Evolutionary conservation across 305 asterid species (phyloP).

Genomic region (Ajuga reptans): DNA sequence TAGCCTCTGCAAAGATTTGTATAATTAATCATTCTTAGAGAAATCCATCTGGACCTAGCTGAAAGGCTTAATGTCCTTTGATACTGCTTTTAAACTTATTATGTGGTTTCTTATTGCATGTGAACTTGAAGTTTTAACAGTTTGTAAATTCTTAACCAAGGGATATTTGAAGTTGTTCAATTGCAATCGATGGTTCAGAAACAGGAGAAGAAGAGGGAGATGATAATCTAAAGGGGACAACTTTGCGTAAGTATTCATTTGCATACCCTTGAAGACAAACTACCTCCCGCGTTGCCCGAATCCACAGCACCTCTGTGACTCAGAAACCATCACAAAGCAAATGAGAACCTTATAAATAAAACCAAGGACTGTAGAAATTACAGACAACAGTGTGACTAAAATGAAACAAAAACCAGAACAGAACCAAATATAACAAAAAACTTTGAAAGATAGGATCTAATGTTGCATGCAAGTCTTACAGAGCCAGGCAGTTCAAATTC

Average conservation of each 20-base stretch:
- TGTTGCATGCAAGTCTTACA: neutral
- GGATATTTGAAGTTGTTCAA: neutral
- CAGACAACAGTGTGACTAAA: slow-evolving; percentile 8
- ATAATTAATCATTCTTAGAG: neutral
- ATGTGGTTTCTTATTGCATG: neutral
- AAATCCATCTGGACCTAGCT: neutral
- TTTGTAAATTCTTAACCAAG: neutral
- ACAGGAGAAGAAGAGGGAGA: neutral
- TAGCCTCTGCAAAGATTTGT: neutral
- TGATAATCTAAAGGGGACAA: neutral
- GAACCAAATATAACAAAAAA: neutral
- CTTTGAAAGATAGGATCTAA: slow-evolving; percentile 6
- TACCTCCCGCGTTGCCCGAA: slow-evolving; percentile 29
- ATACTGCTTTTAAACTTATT: neutral
- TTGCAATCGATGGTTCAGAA: neutral
- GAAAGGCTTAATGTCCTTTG: neutral
- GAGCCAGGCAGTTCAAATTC: slow-evolving; percentile 8
- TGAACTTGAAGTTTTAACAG: neutral
- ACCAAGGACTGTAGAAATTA: neutral
- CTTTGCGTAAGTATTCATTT: slow-evolving; percentile 9
- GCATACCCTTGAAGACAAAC: slow-evolving; percentile 38
- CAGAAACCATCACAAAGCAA: slow-evolving; percentile 15
- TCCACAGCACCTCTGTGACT: slow-evolving; percentile 35
- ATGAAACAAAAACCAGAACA: neutral
- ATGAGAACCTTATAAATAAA: slow-evolving; percentile 14